phyloP scores from a whole-genome alignment of 768 basidiomycete species.

The Mycena capillaripes region DNA sequence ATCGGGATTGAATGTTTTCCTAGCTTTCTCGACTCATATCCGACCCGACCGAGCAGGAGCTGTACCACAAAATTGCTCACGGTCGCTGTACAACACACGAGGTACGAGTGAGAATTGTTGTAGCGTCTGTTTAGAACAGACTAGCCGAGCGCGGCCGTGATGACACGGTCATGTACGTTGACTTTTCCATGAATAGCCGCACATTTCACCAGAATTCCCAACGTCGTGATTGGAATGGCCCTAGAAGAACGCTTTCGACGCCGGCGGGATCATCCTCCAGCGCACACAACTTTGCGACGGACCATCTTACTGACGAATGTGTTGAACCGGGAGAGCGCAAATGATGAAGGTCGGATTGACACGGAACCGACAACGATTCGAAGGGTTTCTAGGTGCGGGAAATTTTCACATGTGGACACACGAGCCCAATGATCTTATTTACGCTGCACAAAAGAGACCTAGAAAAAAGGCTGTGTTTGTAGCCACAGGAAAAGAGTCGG shows the following conservation, averaged over 20 bases:
- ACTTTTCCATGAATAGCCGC: slow-evolving; percentile 27
- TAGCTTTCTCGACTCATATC: too few species aligned
- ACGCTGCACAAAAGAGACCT: too few species aligned
- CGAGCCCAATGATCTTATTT: too few species aligned
- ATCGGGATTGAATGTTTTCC: neutral
- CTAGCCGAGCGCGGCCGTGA: slow-evolving; percentile 44
- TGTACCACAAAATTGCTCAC: slow-evolving; percentile 45
- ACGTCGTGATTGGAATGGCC: slow-evolving; percentile 47
- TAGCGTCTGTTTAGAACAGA: too few species aligned
- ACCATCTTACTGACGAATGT: slow-evolving; percentile 44
- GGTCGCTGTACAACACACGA: too few species aligned
- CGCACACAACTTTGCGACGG: slow-evolving; percentile 50
- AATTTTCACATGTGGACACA: too few species aligned
- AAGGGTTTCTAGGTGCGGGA: too few species aligned
- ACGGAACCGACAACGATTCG: too few species aligned
- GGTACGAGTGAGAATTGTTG: too few species aligned
- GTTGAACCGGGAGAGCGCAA: slow-evolving; percentile 44
- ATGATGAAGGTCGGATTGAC: too few species aligned
- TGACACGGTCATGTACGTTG: slow-evolving; percentile 40
- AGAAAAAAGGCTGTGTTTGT: too few species aligned
- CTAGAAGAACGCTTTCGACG: slow-evolving; percentile 37
- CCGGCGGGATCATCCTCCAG: slow-evolving; percentile 40
- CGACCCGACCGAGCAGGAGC: slow-evolving; percentile 46
- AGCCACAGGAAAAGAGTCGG: too few species aligned
- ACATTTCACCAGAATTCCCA: slow-evolving; percentile 44